Evolutionary conservation across 495 filamentous ascomycete genomes (phyloP), one percentile per base, ranked within the genome.

Genomic region (Chaetomium tenue): DNA sequence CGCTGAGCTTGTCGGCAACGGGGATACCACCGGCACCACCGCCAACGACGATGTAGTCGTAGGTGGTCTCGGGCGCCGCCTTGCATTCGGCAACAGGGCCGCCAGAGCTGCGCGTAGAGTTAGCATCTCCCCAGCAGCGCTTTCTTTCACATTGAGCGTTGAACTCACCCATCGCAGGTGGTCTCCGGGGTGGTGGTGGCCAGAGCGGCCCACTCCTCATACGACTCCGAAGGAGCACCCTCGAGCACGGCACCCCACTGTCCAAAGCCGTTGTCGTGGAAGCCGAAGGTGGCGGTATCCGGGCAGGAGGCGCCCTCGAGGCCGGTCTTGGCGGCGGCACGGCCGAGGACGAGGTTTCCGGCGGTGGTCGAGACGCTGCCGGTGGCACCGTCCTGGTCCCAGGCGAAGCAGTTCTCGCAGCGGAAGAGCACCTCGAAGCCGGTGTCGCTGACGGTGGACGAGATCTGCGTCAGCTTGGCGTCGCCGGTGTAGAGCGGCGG

Each of bases 1-100:
- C 78, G 40, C 83, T 84, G 37, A 90, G 79, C 69, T 80, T 84
- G 69, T 88, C 86, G 7, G 87, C 87, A 46, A 87, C 73, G 44
- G 86, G 84, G 40, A 88, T 83, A 42, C 87, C 87, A 48, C 79
- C 87, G 22, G 87, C 84, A 58, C 87, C 87, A 44, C 72, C 84
- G 39, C 87, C 87, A 61, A 88, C 79, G 18, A 89, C 78, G 57
- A 89, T 83, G 76, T 90, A 91, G 70, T 91, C 88, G 65, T 83
- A 89, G 1, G 79, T 81, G 55, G 70, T 72, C 20, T 72, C 78
- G 46, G 78, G 84, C 23, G 77, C 79, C 7, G 83, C 72, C 5
- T 72, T 73, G 56, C 74, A 76, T 12, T 61, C 25, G 2, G 44
- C 58, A 0, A 16, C 30, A 8, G 57, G 57, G 25, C 50, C 46